Evolutionary conservation across 768 basidiomycete genomes (phyloP).

Genomic region (Tricholomella constricta): DNA sequence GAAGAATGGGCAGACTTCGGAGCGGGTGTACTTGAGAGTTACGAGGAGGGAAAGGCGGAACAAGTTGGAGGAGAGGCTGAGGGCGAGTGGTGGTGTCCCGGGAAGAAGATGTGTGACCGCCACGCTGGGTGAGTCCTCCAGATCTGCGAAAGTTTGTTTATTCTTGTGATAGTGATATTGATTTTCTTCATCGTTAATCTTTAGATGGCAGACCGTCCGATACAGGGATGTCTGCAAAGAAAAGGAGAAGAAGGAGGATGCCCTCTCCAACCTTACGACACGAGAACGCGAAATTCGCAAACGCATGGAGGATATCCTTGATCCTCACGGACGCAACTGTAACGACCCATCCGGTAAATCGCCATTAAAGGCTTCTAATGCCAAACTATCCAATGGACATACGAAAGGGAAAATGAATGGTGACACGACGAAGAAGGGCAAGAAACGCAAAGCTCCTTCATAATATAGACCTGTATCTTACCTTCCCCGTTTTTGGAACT

Average conservation of each 20-base stretch:
- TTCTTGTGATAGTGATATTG: conserved; percentile 7
- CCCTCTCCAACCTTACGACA: conserved; percentile 64
- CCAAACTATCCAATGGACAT: conserved; percentile 49
- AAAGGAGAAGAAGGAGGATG: conserved; percentile 72
- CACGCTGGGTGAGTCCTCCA: conserved; percentile 63
- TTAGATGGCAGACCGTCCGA: conserved; percentile 81
- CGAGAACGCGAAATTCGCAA: conserved; percentile 79
- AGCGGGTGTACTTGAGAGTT: conserved; percentile 66
- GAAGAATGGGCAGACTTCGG: conserved; percentile 77
- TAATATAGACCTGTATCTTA: conserved; percentile 28
- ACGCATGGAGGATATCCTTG: conserved; percentile 72
- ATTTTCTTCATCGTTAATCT: not conserved
- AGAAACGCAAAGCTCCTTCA: conserved; percentile 53
- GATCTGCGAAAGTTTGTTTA: not conserved
- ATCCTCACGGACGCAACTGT: conserved; percentile 43
- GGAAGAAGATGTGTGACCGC: conserved; percentile 73
- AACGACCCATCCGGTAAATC: conserved; percentile 33
- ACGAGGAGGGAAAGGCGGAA: conserved; percentile 48
- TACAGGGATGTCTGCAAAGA: conserved; percentile 72
- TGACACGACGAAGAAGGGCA: conserved; percentile 56
- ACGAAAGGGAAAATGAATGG: conserved; percentile 42
- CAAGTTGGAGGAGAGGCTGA: conserved; percentile 39
- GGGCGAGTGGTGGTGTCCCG: conserved; percentile 79
- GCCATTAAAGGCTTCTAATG: conserved; percentile 38
- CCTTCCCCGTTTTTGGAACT: conserved; percentile 17